phyloP scores from a whole-genome alignment of 2,329 filamentous ascomycete genomes.

The Aaosphaeria pasadenensis region DNA sequence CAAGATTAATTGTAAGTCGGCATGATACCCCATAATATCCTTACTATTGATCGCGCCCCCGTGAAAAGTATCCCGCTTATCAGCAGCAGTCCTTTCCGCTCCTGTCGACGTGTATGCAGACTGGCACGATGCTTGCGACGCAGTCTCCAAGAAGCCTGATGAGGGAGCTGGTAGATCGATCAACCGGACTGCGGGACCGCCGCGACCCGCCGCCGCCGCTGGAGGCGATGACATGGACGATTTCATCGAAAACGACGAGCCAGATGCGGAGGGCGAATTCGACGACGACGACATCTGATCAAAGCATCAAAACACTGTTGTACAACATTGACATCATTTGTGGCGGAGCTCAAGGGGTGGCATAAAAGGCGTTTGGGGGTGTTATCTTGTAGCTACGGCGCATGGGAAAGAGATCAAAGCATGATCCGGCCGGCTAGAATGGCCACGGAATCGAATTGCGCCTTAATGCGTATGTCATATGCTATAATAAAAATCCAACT shows the following conservation, averaged over 20 bases:
- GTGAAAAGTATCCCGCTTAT: not conserved
- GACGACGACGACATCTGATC: conserved; percentile 14
- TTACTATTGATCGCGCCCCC: not conserved
- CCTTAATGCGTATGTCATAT: no score
- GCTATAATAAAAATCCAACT: no score
- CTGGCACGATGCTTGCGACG: conserved; percentile 93
- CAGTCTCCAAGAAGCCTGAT: conserved; percentile 62
- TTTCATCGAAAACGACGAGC: conserved; percentile 38
- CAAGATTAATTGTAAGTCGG: conserved; percentile 76
- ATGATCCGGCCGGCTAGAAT: no score
- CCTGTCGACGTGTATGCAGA: conserved; percentile 95
- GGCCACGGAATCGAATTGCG: no score
- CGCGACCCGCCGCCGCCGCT: conserved; percentile 12
- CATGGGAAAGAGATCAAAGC: no score
- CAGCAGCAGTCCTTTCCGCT: conserved; percentile 70
- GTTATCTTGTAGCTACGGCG: not conserved
- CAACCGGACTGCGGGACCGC: conserved; percentile 23
- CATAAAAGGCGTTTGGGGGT: not conserved
- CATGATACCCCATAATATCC: no score
- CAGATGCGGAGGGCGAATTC: conserved; percentile 38
- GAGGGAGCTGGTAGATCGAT: conserved; percentile 30
- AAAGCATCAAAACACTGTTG: not conserved
- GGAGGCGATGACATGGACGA: conserved; percentile 17
- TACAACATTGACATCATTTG: not conserved
- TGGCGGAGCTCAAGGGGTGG: not conserved